Conservation (phyloP, 129 eudicot species). For the Dittrichia graveolens region DNA sequence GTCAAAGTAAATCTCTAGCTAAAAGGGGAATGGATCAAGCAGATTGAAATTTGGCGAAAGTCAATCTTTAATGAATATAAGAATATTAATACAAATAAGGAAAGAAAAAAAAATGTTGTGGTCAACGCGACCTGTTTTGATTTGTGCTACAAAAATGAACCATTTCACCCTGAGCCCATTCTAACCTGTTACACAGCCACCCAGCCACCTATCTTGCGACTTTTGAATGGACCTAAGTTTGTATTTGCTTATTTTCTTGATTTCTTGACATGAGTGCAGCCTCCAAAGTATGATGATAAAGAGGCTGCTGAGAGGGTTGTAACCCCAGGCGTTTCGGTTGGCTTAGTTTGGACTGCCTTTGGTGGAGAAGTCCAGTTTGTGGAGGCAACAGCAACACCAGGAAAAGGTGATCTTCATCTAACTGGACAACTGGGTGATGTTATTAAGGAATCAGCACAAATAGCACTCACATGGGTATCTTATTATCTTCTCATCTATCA, state of each 20-base stretch:
- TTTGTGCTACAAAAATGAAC: background rate
- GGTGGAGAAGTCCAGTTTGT: slow-evolving; percentile 99
- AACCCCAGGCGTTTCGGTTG: slow-evolving; percentile 85
- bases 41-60: too few relatives aligned
- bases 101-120: background rate
- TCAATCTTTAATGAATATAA: too few relatives aligned
- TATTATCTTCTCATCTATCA: background rate
- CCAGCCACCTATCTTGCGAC: background rate
- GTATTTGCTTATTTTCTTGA: slow-evolving; percentile 15
- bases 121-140: background rate
- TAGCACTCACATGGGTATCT: slow-evolving; percentile 93
- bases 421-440: slow-evolving; percentile 99
- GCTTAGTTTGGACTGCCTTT: slow-evolving; percentile 89
- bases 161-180: background rate
- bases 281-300: slow-evolving; percentile 82
- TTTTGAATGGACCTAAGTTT: background rate
- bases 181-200: background rate
- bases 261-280: slow-evolving; percentile 43
- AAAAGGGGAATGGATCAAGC: too few relatives aligned
- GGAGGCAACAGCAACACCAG: slow-evolving; percentile 81
- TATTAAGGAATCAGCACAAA: slow-evolving; percentile 95
- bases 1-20: too few relatives aligned
- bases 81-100: background rate
- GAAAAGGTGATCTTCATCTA: slow-evolving; percentile 91
- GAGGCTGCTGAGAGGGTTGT: slow-evolving; percentile 90